A percentile compares a stretch with the other conserved stretches of the same genome.
phyloP scores from a whole-genome alignment of 768 basidiomycete genomes.

The Chalciporus piperatus region DNA sequence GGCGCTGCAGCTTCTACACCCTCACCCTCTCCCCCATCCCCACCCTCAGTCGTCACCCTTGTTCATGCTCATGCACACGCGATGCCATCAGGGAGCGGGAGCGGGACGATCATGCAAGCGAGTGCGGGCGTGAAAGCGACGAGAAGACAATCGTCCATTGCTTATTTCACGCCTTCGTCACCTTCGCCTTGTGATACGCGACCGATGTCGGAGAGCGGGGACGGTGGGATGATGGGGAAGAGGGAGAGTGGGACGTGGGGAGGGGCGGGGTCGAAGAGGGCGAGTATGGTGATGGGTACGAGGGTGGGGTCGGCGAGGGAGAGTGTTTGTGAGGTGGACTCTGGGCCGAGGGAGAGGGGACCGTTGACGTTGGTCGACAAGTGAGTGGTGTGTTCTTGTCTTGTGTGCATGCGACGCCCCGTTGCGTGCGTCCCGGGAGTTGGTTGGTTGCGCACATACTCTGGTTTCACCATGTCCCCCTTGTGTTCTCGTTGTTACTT shows the following conservation, averaged over 20 bases:
- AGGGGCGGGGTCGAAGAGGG: slow-evolving; percentile 11
- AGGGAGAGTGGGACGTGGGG: slow-evolving; percentile 8
- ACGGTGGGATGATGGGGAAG: slow-evolving; percentile 1
- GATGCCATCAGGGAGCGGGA: too few relatives aligned
- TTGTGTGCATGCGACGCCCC: neutral
- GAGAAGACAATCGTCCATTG: slow-evolving; percentile 29
- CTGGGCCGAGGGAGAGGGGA: slow-evolving; percentile 24
- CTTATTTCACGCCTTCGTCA: slow-evolving; percentile 27
- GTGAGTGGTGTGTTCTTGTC: too few relatives aligned
- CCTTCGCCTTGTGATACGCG: slow-evolving; percentile 24
- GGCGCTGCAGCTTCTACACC: too few relatives aligned
- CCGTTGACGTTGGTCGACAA: slow-evolving; percentile 70
- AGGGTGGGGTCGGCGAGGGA: slow-evolving; percentile 14
- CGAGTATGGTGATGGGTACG: slow-evolving; percentile 15
- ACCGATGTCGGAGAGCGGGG: slow-evolving; percentile 2
- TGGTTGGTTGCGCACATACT: neutral
- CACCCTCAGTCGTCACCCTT: too few relatives aligned
- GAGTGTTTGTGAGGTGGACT: slow-evolving; percentile 17
- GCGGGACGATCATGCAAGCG: too few relatives aligned
- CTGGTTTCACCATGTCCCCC: neutral
- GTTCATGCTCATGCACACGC: too few relatives aligned
- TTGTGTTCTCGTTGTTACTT: neutral
- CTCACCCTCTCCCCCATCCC: too few relatives aligned
- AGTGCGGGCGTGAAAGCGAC: slow-evolving; percentile 1
- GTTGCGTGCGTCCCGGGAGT: too few relatives aligned